A percentile compares a stretch with the other conserved stretches of the same genome.
Evolutionary conservation across 768 basidiomycete genomes (phyloP).

Genomic region (Leccinum ochraceum): DNA sequence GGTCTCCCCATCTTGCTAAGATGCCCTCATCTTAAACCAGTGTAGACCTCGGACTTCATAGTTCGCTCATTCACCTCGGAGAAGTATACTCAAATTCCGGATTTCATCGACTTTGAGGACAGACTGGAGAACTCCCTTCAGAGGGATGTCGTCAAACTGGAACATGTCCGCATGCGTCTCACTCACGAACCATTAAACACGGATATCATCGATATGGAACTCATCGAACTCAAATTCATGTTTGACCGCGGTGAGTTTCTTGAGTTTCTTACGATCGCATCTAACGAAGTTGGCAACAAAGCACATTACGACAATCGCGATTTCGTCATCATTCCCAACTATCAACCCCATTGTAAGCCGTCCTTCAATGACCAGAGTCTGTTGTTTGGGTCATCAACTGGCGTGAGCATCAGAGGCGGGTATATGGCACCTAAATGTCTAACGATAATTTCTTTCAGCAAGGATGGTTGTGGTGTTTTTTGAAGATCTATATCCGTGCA

Average conservation of each 20-base stretch:
- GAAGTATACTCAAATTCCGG: conserved; percentile 88
- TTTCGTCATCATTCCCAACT: conserved; percentile 73
- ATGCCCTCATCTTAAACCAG: conserved; percentile 7
- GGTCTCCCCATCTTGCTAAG: conserved; percentile 10
- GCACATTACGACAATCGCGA: conserved; percentile 89
- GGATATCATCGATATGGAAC: conserved; percentile 78
- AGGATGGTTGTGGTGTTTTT: conserved; percentile 70
- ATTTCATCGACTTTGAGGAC: conserved; percentile 82
- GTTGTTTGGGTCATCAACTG: conserved; percentile 61
- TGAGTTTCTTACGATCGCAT: not conserved
- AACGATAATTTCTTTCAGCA: conserved; percentile 40
- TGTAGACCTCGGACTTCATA: conserved; percentile 76
- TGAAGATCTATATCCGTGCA: conserved; percentile 76
- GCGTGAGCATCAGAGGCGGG: conserved; percentile 44
- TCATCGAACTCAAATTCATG: conserved; percentile 82
- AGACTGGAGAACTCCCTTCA: conserved; percentile 83
- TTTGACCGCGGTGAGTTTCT: conserved; percentile 64
- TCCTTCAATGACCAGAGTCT: conserved; percentile 68
- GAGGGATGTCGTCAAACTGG: conserved; percentile 77
- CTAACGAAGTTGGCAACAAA: conserved; percentile 31
- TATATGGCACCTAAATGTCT: not conserved
- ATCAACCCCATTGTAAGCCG: conserved; percentile 59
- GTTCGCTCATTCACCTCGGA: conserved; percentile 76
- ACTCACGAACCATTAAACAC: conserved; percentile 69
- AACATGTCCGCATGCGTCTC: conserved; percentile 83